Evolutionary conservation across 1,284 basidiomycete species (phyloP).

Genomic region (Cutaneotrichosporon sp.): DNA sequence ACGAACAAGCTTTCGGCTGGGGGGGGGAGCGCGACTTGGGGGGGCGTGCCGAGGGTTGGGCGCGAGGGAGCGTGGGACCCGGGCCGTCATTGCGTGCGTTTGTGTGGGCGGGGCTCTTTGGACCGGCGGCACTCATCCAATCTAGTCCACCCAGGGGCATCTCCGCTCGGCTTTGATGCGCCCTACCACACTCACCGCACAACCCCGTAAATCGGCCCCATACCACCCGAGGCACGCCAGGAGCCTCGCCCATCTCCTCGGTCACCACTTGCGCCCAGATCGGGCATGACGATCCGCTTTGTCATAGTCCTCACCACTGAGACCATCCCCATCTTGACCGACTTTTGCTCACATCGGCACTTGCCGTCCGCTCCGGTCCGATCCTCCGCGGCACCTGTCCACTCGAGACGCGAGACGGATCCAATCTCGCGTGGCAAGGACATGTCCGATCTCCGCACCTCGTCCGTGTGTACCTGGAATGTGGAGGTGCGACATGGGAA

Average conservation of each 20-base stretch:
- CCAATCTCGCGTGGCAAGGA: background rate
- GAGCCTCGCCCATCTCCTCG: background rate
- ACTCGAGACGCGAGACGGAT: background rate
- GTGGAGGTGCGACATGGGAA: background rate
- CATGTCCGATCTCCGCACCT: background rate
- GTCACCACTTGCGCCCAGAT: background rate
- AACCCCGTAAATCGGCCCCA: no score
- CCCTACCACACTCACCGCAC: no score
- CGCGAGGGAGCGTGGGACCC: background rate
- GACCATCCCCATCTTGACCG: no score
- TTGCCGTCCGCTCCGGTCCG: background rate
- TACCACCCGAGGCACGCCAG: no score
- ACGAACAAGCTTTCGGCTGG: background rate
- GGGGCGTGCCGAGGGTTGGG: background rate
- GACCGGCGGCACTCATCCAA: no score
- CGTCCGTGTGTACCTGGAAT: background rate
- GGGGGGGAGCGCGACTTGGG: background rate
- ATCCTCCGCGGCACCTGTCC: background rate
- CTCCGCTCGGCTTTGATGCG: no score
- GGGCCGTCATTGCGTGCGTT: constrained; percentile 1
- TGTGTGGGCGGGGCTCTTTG: no score
- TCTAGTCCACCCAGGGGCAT: no score
- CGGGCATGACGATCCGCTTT: background rate
- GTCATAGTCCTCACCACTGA: background rate
- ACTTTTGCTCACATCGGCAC: background rate